phyloP scores from a whole-genome alignment of 2,329 filamentous ascomycete genomes.

The Helotiales sp. region DNA sequence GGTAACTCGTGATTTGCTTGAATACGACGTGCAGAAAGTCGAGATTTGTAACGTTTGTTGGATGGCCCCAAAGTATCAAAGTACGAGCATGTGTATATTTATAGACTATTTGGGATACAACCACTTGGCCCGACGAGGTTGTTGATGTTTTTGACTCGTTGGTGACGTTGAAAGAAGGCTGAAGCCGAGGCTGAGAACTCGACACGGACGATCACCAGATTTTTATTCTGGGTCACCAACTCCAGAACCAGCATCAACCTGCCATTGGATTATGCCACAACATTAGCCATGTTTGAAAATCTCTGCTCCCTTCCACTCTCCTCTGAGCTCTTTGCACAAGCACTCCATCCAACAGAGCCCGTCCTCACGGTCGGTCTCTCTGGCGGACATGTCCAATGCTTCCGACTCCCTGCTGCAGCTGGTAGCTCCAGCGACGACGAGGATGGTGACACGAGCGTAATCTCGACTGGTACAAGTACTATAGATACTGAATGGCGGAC shows the following conservation, averaged over 20 bases:
- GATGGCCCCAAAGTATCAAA: no score
- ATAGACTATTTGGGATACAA: no score
- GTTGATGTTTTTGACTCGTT: background rate
- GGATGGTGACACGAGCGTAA: constrained; percentile 48
- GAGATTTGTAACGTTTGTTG: no score
- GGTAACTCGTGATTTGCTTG: no score
- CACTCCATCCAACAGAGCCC: constrained; percentile 80
- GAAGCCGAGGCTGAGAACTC: no score
- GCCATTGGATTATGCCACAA: constrained; percentile 15
- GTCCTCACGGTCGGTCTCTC: constrained; percentile 84
- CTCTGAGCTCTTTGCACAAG: constrained; percentile 85
- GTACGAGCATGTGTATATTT: no score
- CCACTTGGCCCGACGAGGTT: no score
- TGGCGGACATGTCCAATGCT: constrained; percentile 82
- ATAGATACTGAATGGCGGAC: constrained; percentile 88
- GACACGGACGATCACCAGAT: background rate
- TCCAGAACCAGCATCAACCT: background rate
- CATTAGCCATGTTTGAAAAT: constrained; percentile 57
- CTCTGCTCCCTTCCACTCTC: constrained; percentile 85
- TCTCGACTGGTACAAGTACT: constrained; percentile 66
- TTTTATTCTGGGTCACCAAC: background rate
- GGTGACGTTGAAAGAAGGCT: background rate
- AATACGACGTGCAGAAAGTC: no score
- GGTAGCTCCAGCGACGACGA: constrained; percentile 45
- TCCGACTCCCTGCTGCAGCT: constrained; percentile 63